These are phyloP conservation scores for Naganishia antarctica DNA, from an alignment of 768 basidiomycete species.

Conservation along the genomic window DNA sequence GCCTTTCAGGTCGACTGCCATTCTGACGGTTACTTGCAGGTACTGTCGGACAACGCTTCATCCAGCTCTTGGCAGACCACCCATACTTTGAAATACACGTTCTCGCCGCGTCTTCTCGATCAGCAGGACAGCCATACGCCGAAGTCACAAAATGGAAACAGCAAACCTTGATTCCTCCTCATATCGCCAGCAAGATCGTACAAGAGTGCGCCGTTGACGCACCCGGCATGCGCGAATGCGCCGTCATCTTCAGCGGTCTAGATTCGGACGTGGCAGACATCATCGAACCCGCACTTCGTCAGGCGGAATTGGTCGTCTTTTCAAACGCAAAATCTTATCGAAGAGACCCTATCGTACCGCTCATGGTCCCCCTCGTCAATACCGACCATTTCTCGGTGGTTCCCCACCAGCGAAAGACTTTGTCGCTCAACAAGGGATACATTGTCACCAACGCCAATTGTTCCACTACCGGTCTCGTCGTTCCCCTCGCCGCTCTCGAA, in stretches of 20 bases:
- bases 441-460: conserved; percentile 99
- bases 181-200: conserved; percentile 63
- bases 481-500: conserved; percentile 87
- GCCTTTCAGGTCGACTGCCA: too few relatives aligned
- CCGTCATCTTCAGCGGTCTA: conserved; percentile 88
- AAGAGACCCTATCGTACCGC: conserved; percentile 83
- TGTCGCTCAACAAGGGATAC: conserved; percentile 67
- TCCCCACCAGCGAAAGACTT: conserved; percentile 68
- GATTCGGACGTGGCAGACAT: conserved; percentile 92
- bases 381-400: conserved; percentile 76
- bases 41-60: conserved; percentile 93
- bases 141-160: conserved; percentile 77
- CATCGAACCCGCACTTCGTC: conserved; percentile 81
- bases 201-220: conserved; percentile 66
- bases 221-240: conserved; percentile 67
- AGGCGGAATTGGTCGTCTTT: conserved; percentile 84
- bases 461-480: conserved; percentile 85
- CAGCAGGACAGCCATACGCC: conserved; percentile 80
- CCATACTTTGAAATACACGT: conserved; percentile 84
- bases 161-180: conserved; percentile 63
- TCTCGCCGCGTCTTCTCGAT: conserved; percentile 81
- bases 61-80: conserved; percentile 76
- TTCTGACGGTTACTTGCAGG: conserved; percentile 46
- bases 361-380: conserved; percentile 95
- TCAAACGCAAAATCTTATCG: conserved; percentile 97